Conservation (phyloP, 768 basidiomycete genomes). For the Lentinula guzmanii region DNA sequence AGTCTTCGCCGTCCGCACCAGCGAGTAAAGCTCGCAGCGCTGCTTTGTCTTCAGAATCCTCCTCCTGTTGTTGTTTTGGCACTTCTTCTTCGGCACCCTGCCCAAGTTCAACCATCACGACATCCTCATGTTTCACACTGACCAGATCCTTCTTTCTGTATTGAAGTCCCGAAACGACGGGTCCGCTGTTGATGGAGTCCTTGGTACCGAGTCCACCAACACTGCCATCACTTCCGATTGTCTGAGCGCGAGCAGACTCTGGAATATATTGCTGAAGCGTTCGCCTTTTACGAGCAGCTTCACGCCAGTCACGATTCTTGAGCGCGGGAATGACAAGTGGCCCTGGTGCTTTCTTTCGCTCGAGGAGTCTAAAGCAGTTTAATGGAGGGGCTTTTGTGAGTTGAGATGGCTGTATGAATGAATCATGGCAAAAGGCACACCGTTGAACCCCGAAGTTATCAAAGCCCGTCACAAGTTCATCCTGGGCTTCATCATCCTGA, state of each 20-base stretch:
- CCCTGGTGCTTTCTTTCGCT: conserved; percentile 39
- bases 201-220: conserved; percentile 72
- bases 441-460: conserved; percentile 75
- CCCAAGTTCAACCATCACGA: conserved; percentile 20
- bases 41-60: conserved; percentile 69
- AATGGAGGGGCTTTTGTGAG: conserved; percentile 56
- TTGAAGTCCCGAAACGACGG: conserved; percentile 65
- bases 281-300: conserved; percentile 62
- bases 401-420: conserved; percentile 47
- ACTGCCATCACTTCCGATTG: conserved; percentile 58
- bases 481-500: conserved; percentile 47
- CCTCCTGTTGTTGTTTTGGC: conserved; percentile 14
- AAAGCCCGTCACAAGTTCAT: conserved; percentile 69
- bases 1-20: conserved; percentile 34
- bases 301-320: conserved; percentile 89
- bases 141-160: conserved; percentile 28
- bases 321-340: conserved; percentile 84
- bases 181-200: conserved; percentile 74
- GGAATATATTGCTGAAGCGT: conserved; percentile 57
- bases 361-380: conserved; percentile 31
- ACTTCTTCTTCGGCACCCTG: conserved; percentile 26
- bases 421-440: conserved; percentile 50
- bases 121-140: conserved; percentile 14
- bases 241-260: conserved; percentile 44
- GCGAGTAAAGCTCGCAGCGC: conserved; percentile 80